Evolutionary conservation across 371 early-diverging fungal species (phyloP).

Genomic region (Amoeboaphelidium protococcarum): DNA sequence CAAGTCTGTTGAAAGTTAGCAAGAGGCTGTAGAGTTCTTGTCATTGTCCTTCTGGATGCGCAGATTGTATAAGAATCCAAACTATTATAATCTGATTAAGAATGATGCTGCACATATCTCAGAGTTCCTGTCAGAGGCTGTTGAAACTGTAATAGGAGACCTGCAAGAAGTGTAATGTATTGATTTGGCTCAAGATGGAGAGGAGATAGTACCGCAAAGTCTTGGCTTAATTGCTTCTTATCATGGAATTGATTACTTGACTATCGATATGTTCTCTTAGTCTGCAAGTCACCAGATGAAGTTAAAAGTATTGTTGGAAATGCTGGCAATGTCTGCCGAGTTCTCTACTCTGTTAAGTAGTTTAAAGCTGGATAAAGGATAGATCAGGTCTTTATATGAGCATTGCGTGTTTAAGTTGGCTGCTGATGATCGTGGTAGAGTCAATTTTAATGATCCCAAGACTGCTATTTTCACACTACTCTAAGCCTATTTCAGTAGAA

Average conservation of each 20-base stretch:
- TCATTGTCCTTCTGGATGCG: slow-evolving; percentile 93
- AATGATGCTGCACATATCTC: slow-evolving; percentile 58
- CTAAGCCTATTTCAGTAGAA: no score
- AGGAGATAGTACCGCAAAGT: slow-evolving; percentile 58
- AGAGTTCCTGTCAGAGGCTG: slow-evolving; percentile 74
- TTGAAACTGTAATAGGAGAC: slow-evolving; percentile 65
- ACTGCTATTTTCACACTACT: no score
- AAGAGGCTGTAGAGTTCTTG: slow-evolving; percentile 90
- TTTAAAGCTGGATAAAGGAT: no score
- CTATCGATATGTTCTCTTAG: slow-evolving; percentile 71
- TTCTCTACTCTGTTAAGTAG: no score
- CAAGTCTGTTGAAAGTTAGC: slow-evolving; percentile 76
- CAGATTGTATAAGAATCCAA: slow-evolving; percentile 79
- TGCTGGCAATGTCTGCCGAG: slow-evolving; percentile 70
- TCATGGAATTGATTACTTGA: slow-evolving; percentile 76
- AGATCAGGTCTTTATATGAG: no score
- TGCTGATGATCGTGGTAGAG: no score
- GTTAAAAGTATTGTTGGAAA: slow-evolving; percentile 66
- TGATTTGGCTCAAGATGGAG: slow-evolving; percentile 43
- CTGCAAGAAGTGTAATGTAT: slow-evolving; percentile 67
- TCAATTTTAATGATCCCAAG: no score
- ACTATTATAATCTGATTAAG: slow-evolving; percentile 76
- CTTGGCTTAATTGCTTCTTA: slow-evolving; percentile 91
- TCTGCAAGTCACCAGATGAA: slow-evolving; percentile 59
- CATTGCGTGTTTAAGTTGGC: no score